Conservation (phyloP, 108 stramenopile species). For the Mediolabrus comicus region DNA sequence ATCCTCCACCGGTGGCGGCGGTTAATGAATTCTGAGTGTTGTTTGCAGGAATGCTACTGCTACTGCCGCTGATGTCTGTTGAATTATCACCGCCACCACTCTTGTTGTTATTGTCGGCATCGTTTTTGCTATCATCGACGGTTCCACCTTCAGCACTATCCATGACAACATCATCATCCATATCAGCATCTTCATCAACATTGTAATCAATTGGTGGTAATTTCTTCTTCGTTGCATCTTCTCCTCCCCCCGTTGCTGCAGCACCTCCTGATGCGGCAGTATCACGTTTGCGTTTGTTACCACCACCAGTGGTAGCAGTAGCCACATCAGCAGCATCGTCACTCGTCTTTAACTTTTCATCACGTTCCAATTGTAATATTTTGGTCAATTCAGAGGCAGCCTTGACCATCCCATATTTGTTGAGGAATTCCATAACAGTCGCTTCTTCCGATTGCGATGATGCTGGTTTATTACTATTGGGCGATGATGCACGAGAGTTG, state of each 20-base stretch:
- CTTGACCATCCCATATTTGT: constrained; percentile 59
- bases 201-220: constrained; percentile 28
- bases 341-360: not conserved
- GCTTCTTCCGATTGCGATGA: constrained; percentile 45
- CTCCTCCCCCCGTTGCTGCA: not conserved
- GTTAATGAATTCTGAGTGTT: constrained; percentile 20
- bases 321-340: not conserved
- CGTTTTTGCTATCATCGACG: not conserved
- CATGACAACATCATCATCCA: not conserved
- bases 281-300: constrained; percentile 10
- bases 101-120: not conserved
- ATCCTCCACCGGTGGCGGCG: constrained; percentile 68
- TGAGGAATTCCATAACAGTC: constrained; percentile 69
- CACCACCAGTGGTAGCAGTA: not conserved
- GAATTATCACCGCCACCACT: too few relatives aligned
- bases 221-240: constrained; percentile 9
- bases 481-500: constrained; percentile 20
- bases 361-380: constrained; percentile 12
- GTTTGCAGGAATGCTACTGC: not conserved
- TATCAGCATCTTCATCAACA: constrained; percentile 16
- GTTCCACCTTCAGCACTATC: not conserved
- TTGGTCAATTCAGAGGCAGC: constrained; percentile 60
- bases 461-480: not conserved
- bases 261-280: not conserved
- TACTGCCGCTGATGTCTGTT: not conserved